phyloP scores from a whole-genome alignment of 2,329 filamentous ascomycete species.

The Thelonectria discophora region DNA sequence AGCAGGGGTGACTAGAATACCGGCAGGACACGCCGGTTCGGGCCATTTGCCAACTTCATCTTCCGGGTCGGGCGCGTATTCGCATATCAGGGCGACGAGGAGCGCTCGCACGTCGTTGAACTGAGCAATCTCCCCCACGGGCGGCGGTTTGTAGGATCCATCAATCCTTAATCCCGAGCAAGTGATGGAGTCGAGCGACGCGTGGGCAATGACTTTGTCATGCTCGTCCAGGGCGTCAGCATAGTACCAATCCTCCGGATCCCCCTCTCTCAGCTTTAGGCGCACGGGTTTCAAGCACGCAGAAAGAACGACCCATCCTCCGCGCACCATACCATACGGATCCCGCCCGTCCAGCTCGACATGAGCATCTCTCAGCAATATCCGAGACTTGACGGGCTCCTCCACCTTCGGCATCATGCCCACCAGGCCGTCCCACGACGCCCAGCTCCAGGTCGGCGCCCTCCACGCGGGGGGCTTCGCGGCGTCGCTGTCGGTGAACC shows the following conservation, averaged over 20 bases:
- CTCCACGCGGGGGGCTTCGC: background rate
- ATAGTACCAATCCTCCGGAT: background rate
- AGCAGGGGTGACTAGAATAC: constrained; percentile 3
- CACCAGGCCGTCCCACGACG: constrained; percentile 2
- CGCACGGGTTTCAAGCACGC: background rate
- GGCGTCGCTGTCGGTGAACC: constrained; percentile 3
- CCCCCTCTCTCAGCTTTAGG: background rate
- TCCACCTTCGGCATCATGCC: constrained; percentile 1
- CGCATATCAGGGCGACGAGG: background rate
- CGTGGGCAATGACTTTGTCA: background rate
- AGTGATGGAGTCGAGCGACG: background rate
- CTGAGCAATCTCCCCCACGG: background rate
- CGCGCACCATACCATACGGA: background rate
- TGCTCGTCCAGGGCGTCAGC: background rate
- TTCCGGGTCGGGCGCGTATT: background rate
- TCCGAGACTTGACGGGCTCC: constrained; percentile 1
- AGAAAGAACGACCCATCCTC: constrained; percentile 1
- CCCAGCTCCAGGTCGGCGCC: constrained; percentile 12
- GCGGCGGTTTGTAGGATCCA: background rate
- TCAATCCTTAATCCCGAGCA: background rate
- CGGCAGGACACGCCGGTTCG: background rate
- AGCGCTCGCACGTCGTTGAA: background rate
- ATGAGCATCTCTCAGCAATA: background rate
- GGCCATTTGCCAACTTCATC: background rate
- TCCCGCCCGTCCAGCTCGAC: background rate